These are phyloP conservation scores for Chlamydomonas sp. DNA, from an alignment of 139 green algal species.

Conservation along the genomic window DNA sequence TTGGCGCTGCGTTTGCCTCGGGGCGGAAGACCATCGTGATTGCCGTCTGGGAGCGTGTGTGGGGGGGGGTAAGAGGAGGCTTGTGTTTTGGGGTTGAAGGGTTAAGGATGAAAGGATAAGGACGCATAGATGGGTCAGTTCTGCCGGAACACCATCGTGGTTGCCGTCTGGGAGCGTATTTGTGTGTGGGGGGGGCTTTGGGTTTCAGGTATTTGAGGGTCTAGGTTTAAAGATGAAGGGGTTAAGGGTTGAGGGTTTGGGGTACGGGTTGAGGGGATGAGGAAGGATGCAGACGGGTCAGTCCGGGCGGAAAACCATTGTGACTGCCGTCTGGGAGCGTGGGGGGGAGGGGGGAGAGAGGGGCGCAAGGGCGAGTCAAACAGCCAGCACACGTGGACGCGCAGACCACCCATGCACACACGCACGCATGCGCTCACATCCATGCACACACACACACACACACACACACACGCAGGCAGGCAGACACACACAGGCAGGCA, in stretches of 20 bases:
- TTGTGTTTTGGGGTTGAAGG: neutral
- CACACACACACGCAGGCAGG: no score
- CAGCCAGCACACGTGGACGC: no score
- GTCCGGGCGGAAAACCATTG: slow-evolving; percentile 22
- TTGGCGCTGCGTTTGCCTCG: slow-evolving; percentile 10
- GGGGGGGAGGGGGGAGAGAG: no score
- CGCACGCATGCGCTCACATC: no score
- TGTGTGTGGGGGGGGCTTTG: no score
- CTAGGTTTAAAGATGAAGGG: neutral
- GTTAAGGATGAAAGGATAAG: neutral
- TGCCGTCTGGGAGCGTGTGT: neutral
- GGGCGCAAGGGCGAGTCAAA: no score
- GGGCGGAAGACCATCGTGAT: slow-evolving; percentile 13
- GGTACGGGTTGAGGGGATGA: neutral
- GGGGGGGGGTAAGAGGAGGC: neutral
- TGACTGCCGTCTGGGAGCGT: slow-evolving; percentile 19
- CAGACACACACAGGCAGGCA: no score
- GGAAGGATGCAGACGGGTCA: neutral
- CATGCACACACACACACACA: no score
- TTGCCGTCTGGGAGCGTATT: no score
- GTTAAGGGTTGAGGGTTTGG: neutral
- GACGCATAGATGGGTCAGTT: neutral
- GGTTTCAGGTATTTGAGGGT: no score
- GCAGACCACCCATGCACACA: no score
- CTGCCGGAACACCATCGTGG: neutral